phyloP scores from a whole-genome alignment of 495 filamentous ascomycete genomes.

The Penicillium coffeae region DNA sequence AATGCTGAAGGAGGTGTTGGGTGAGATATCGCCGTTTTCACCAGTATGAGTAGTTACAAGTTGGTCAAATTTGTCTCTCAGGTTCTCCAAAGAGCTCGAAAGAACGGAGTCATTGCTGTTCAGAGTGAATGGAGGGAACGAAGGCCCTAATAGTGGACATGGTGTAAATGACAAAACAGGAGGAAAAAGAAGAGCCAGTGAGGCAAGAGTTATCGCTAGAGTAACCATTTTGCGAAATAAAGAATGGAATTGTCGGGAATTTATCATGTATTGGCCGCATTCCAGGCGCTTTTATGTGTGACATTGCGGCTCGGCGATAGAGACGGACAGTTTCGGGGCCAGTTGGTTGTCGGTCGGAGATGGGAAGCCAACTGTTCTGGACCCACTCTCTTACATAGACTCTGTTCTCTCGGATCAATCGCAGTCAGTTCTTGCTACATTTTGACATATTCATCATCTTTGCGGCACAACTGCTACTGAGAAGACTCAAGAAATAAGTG shows the following conservation, averaged over 20 bases:
- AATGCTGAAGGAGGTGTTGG: slow-evolving; percentile 44
- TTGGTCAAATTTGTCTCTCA: slow-evolving; percentile 11
- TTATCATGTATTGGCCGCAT: too few relatives aligned
- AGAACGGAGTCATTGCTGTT: slow-evolving; percentile 26
- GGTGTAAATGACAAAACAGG: slow-evolving; percentile 20
- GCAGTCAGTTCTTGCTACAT: too few relatives aligned
- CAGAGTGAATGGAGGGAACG: slow-evolving; percentile 39
- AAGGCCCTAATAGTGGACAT: slow-evolving; percentile 49
- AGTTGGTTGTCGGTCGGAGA: background rate
- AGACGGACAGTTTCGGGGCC: background rate
- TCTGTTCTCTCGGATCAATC: too few relatives aligned
- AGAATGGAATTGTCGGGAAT: too few relatives aligned
- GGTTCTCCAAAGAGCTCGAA: slow-evolving; percentile 3
- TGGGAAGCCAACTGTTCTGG: background rate
- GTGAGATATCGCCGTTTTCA: slow-evolving; percentile 10
- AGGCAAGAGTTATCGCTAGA: too few relatives aligned
- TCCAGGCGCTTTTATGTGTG: too few relatives aligned
- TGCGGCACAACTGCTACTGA: too few relatives aligned
- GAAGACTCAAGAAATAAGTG: too few relatives aligned
- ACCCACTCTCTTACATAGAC: too few relatives aligned
- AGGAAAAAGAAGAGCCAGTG: slow-evolving; percentile 3
- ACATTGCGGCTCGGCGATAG: background rate
- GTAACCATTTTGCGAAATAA: too few relatives aligned
- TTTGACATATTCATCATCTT: too few relatives aligned
- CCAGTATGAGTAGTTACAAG: slow-evolving; percentile 6